Evolutionary conservation across 2,329 filamentous ascomycete species (phyloP).

Genomic region (Venturia pyrina): DNA sequence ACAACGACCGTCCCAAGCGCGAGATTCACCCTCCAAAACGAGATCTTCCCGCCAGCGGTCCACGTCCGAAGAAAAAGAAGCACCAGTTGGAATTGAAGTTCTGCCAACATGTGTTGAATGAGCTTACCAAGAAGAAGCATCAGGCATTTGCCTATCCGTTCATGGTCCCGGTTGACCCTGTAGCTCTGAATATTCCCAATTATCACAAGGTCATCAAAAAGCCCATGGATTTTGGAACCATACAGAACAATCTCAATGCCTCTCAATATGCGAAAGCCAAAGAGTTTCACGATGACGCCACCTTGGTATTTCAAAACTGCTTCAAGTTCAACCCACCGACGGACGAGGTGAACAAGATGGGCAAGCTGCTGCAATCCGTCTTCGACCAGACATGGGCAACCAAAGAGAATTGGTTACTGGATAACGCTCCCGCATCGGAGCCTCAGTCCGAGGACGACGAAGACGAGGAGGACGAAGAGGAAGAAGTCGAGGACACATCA

Average conservation of each 20-base stretch:
- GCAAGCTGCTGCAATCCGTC: conserved; percentile 60
- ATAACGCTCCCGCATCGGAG: conserved; percentile 58
- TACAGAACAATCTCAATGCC: conserved; percentile 62
- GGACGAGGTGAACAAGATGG: conserved; percentile 63
- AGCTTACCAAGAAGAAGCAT: conserved; percentile 68
- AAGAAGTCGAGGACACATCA: conserved; percentile 56
- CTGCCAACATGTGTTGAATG: conserved; percentile 69
- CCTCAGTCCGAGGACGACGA: conserved; percentile 52
- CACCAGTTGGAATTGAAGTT: conserved; percentile 82
- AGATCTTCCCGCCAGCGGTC: conserved; percentile 76
- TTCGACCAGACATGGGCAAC: conserved; percentile 68
- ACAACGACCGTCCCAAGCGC: conserved; percentile 68
- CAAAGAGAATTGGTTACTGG: conserved; percentile 72
- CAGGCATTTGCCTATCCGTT: conserved; percentile 62
- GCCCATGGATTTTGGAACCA: conserved; percentile 89
- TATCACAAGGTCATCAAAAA: conserved; percentile 94
- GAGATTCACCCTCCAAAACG: conserved; percentile 85
- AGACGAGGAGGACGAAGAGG: conserved; percentile 55
- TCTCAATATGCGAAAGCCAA: conserved; percentile 74
- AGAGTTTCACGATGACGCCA: conserved; percentile 77
- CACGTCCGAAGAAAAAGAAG: conserved; percentile 85
- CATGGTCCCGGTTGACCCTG: conserved; percentile 77
- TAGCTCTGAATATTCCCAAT: conserved; percentile 83
- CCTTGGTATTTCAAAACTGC: conserved; percentile 80
- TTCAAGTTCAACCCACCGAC: conserved; percentile 80